Evolutionary conservation across 441 rosid species (phyloP).

Genomic region (Euphorbia celastroides): DNA sequence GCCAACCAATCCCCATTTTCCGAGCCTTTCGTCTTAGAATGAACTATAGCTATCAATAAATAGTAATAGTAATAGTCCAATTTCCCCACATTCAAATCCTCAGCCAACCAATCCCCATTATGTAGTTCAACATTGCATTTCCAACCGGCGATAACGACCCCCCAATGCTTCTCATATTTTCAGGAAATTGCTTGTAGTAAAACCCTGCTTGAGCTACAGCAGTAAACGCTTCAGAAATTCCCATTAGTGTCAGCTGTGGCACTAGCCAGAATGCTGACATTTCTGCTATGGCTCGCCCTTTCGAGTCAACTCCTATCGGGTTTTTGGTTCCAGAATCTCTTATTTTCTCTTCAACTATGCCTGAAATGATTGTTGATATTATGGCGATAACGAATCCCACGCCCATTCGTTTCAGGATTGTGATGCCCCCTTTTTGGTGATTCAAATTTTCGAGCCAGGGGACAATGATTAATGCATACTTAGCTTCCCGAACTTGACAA

Average conservation of each 20-base stretch:
- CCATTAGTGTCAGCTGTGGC: slow-evolving; percentile 39
- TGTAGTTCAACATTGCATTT: neutral
- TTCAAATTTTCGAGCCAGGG: slow-evolving; percentile 34
- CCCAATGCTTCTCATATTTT: too few species aligned
- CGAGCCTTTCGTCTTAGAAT: neutral
- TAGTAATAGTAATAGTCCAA: slow-evolving; percentile 2
- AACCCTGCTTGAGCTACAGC: slow-evolving; percentile 1
- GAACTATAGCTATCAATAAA: neutral
- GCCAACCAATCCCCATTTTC: slow-evolving; percentile 3
- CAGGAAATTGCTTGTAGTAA: slow-evolving; percentile 11
- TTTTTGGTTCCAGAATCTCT: slow-evolving; percentile 20
- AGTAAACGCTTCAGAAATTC: slow-evolving; percentile 25
- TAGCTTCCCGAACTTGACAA: too few species aligned
- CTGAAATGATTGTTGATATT: slow-evolving; percentile 27
- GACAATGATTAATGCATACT: too few species aligned
- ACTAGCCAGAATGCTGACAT: slow-evolving; percentile 39
- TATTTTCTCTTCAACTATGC: slow-evolving; percentile 28
- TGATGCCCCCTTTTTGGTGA: slow-evolving; percentile 21
- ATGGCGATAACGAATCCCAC: slow-evolving; percentile 27
- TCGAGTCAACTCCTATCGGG: slow-evolving; percentile 31
- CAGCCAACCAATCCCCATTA: slow-evolving; percentile 9
- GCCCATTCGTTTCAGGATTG: slow-evolving; percentile 33
- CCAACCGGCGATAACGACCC: slow-evolving; percentile 2
- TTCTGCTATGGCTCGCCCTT: slow-evolving; percentile 34
- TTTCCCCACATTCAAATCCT: slow-evolving; percentile 12